These are phyloP conservation scores for Irpex rosettiformis DNA, from an alignment of 1,284 basidiomycete genomes.

Conservation along the genomic window DNA sequence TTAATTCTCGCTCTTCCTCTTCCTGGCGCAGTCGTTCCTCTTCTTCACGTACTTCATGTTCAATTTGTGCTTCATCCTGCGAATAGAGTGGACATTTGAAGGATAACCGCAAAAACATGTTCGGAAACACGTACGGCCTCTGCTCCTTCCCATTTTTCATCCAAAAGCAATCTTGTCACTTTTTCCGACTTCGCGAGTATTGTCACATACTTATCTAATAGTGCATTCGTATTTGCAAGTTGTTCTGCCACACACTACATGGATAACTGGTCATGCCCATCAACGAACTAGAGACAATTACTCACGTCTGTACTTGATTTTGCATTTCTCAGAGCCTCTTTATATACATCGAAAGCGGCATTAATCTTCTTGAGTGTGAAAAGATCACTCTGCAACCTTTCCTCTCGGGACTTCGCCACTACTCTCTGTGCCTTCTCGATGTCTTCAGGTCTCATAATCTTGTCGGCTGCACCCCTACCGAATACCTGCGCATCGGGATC, in stretches of 20 bases:
- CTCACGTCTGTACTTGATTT: slow-evolving; percentile 65
- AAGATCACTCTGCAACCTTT: slow-evolving; percentile 68
- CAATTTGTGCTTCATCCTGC: slow-evolving; percentile 57
- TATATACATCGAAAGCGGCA: slow-evolving; percentile 58
- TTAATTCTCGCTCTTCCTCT: slow-evolving; percentile 43
- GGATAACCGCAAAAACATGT: neutral
- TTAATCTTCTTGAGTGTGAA: slow-evolving; percentile 72
- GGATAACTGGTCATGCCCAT: neutral
- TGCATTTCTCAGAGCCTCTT: slow-evolving; percentile 58
- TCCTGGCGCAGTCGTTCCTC: slow-evolving; percentile 45
- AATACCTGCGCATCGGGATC: slow-evolving; percentile 24
- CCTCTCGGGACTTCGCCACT: slow-evolving; percentile 53
- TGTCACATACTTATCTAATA: slow-evolving; percentile 69
- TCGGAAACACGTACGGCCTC: slow-evolving; percentile 47
- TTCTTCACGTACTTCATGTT: slow-evolving; percentile 45
- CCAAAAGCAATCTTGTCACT: slow-evolving; percentile 61
- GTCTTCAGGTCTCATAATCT: slow-evolving; percentile 28
- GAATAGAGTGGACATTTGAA: neutral
- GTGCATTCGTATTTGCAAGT: slow-evolving; percentile 62
- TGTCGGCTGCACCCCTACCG: slow-evolving; percentile 20
- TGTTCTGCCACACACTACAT: slow-evolving; percentile 61
- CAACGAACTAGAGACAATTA: neutral
- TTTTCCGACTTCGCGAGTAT: slow-evolving; percentile 70
- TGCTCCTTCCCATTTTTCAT: slow-evolving; percentile 70
- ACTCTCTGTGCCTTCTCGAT: slow-evolving; percentile 25